Evolutionary conservation across 2,329 filamentous ascomycete genomes (phyloP).

Genomic region (Tolypocladium nubicola): DNA sequence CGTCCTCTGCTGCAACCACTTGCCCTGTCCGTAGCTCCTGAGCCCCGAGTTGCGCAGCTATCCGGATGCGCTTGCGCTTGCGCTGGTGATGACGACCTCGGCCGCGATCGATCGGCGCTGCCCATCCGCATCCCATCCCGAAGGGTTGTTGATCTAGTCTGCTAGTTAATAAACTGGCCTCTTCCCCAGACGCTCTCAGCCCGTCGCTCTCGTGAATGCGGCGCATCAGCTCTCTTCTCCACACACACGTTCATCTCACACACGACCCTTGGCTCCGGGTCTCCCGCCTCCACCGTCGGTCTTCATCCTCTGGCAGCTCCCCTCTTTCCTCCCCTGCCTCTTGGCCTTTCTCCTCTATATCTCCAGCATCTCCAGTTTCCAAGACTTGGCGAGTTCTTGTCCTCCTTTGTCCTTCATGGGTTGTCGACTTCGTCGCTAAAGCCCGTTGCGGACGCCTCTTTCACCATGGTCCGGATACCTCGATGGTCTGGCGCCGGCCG

Average conservation of each 20-base stretch:
- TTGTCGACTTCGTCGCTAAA: constrained; percentile 2
- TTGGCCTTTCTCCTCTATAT: neutral
- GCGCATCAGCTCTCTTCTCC: neutral
- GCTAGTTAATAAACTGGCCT: neutral
- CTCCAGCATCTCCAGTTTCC: neutral
- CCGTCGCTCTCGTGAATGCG: neutral
- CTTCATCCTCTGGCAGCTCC: neutral
- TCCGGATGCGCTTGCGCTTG: neutral
- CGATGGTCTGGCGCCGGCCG: constrained; percentile 7
- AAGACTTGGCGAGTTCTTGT: neutral
- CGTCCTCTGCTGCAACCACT: neutral
- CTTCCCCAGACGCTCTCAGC: neutral
- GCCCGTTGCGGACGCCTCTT: constrained; percentile 1
- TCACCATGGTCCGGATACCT: constrained; percentile 10
- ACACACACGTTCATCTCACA: constrained; percentile 5
- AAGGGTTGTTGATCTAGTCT: neutral
- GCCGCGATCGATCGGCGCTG: neutral
- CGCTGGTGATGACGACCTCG: neutral
- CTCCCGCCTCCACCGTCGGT: neutral
- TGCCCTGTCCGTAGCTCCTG: neutral
- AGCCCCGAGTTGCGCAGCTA: neutral
- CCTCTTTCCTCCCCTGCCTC: neutral
- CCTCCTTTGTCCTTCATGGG: neutral
- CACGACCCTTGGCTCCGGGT: neutral
- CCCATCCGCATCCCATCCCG: neutral